Evolutionary conservation across 164 flowering plant species (phyloP).

Genomic region (Platanus orientalis): DNA sequence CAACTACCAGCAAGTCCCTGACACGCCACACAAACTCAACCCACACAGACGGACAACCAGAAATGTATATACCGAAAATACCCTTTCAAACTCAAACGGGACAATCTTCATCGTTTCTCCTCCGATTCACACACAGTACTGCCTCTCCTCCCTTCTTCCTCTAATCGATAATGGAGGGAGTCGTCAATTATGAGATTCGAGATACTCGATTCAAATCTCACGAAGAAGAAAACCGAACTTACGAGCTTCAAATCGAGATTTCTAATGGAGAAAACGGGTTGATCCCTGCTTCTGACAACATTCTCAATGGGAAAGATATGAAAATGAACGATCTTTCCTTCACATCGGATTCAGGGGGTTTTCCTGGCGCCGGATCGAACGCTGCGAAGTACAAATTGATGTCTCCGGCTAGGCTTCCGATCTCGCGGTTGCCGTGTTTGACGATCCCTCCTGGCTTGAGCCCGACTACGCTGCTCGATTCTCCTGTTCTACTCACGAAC

Average conservation of each 20-base stretch:
- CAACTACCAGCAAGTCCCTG: no score
- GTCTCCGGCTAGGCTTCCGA: constrained; percentile 94
- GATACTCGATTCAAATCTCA: neutral
- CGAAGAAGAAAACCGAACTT: neutral
- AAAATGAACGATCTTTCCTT: constrained; percentile 9
- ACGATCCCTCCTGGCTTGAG: constrained; percentile 85
- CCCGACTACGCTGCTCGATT: constrained; percentile 65
- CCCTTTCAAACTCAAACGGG: neutral
- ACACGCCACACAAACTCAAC: constrained; percentile 7
- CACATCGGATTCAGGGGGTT: constrained; percentile 5
- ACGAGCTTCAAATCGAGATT: neutral
- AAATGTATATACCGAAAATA: constrained; percentile 1
- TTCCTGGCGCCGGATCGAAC: constrained; percentile 22
- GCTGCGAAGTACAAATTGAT: constrained; percentile 68
- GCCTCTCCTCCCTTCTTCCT: neutral
- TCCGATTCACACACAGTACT: neutral
- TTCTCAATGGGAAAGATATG: neutral
- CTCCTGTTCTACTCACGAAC: constrained; percentile 49
- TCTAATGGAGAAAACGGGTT: neutral
- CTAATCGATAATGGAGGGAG: neutral
- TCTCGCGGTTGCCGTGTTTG: constrained; percentile 65
- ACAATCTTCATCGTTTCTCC: neutral
- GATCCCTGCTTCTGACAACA: neutral
- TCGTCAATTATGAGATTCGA: neutral
- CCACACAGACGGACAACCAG: constrained; percentile 8